Evolutionary conservation across 306 rosid genomes (phyloP).

Genomic region (Rosa rugosa): DNA sequence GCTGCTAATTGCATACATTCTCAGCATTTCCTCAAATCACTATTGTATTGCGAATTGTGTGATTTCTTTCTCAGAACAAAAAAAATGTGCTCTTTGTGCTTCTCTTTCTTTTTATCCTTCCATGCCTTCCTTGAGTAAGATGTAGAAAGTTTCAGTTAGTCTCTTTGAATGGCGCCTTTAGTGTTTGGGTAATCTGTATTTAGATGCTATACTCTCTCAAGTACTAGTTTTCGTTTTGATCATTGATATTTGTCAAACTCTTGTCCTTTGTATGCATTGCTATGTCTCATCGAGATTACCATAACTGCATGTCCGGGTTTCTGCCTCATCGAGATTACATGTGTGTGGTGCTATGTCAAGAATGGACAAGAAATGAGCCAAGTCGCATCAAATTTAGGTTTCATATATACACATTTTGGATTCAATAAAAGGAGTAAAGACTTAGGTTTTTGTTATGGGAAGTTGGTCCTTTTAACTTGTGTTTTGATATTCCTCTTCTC

Average conservation of each 20-base stretch:
- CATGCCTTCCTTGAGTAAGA: not conserved
- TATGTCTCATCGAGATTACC: not conserved
- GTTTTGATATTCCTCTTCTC: not conserved
- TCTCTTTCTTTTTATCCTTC: not conserved
- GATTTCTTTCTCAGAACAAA: constrained; percentile 9
- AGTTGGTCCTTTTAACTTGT: not conserved
- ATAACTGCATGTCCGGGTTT: not conserved
- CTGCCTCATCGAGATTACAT: not conserved
- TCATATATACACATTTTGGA: not conserved
- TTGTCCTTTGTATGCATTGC: not conserved
- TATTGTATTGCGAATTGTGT: constrained; percentile 8
- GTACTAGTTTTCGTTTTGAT: too few species aligned
- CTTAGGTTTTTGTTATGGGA: not conserved
- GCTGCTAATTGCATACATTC: constrained; percentile 28
- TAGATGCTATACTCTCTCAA: not conserved
- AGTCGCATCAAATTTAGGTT: not conserved
- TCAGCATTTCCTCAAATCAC: constrained; percentile 16
- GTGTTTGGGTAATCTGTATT: not conserved
- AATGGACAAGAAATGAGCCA: not conserved
- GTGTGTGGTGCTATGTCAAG: not conserved
- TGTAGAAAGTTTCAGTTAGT: too few species aligned
- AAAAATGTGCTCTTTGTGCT: constrained; percentile 4
- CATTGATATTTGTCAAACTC: too few species aligned
- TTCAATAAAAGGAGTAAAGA: not conserved
- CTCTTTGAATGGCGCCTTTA: not conserved